Conservation (phyloP, 345 rosid species). For the Anacardium occidentale region DNA sequence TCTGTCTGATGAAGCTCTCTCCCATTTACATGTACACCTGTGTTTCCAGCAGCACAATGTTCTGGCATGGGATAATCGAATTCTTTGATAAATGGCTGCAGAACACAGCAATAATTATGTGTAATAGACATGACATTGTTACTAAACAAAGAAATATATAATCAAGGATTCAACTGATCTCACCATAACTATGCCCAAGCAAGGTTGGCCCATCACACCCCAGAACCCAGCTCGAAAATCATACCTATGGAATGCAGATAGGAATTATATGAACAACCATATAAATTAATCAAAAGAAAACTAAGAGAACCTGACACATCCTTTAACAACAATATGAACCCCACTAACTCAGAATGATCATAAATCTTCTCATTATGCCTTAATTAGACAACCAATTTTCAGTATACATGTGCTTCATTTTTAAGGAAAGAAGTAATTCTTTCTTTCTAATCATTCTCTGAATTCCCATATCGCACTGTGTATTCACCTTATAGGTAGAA, state of each 20-base stretch:
- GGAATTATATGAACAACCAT: not conserved
- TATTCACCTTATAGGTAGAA: not conserved
- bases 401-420: not conserved
- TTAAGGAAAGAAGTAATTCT: not conserved
- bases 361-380: not conserved
- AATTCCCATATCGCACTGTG: not conserved
- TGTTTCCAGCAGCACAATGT: slow-evolving; percentile 68
- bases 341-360: slow-evolving; percentile 6
- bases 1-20: slow-evolving; percentile 78
- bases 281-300: not conserved
- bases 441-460: too few species aligned
- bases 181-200: slow-evolving; percentile 79
- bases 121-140: not conserved
- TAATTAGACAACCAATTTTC: not conserved
- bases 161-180: slow-evolving; percentile 27
- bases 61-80: slow-evolving; percentile 61
- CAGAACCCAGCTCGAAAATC: slow-evolving; percentile 79
- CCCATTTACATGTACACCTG: slow-evolving; percentile 66
- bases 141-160: not conserved
- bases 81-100: slow-evolving; percentile 75
- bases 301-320: not conserved
- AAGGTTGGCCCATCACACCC: slow-evolving; percentile 68
- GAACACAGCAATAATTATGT: not conserved
- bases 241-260: slow-evolving; percentile 45
- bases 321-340: not conserved